Conservation (phyloP, 371 early-diverging fungal species). For the Apophysomyces sp. region DNA sequence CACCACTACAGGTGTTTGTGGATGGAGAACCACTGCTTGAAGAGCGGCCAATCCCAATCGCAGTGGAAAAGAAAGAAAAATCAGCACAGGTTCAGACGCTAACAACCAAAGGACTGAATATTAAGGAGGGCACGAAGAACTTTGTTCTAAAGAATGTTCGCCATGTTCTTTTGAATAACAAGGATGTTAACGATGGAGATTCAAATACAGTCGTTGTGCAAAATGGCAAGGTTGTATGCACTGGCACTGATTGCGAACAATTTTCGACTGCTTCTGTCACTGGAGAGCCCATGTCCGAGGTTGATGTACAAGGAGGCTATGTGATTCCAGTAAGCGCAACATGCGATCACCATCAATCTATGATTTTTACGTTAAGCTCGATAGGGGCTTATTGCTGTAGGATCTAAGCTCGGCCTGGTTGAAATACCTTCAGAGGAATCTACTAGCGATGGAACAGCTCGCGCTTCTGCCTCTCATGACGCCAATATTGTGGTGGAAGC, state of each 20-base stretch:
- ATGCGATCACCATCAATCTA: background rate
- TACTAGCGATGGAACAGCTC: constrained; percentile 50
- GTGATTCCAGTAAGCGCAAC: constrained; percentile 33
- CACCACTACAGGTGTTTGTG: constrained; percentile 67
- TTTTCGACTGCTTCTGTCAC: background rate
- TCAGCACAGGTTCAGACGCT: background rate
- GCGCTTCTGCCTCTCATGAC: constrained; percentile 14
- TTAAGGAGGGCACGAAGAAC: constrained; percentile 10
- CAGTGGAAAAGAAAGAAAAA: background rate
- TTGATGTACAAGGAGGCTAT: constrained; percentile 39
- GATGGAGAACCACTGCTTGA: constrained; percentile 65
- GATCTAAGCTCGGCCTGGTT: constrained; percentile 48
- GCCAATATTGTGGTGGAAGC: constrained; percentile 35
- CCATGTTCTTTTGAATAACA: constrained; percentile 23
- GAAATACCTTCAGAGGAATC: constrained; percentile 51
- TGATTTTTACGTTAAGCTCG: background rate
- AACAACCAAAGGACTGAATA: background rate
- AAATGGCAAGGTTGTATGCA: constrained; percentile 50
- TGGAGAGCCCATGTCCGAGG: background rate
- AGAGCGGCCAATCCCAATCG: constrained; percentile 19
- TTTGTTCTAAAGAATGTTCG: constrained; percentile 42
- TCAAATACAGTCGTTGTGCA: constrained; percentile 42
- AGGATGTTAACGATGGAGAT: constrained; percentile 4
- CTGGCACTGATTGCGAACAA: constrained; percentile 35
- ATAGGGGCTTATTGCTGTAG: constrained; percentile 44